phyloP scores from a whole-genome alignment of 768 basidiomycete genomes.

The Phaeolepiota aurea region DNA sequence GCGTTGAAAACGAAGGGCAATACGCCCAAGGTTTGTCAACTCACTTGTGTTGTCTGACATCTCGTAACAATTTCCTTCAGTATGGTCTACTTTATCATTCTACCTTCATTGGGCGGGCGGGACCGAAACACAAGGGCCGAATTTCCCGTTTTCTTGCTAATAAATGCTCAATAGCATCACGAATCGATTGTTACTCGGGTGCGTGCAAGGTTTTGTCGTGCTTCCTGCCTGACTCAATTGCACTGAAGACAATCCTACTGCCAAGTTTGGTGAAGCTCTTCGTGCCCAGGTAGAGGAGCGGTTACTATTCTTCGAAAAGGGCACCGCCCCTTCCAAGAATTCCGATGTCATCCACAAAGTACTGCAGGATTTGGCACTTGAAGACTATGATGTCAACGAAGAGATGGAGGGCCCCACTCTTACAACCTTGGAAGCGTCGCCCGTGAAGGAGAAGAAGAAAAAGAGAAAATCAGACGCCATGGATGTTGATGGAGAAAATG shows the following conservation, averaged over 20 bases:
- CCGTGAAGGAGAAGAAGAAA: constrained; percentile 48
- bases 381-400: constrained; percentile 52
- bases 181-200: constrained; percentile 95
- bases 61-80: constrained; percentile 27
- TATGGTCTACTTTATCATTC: constrained; percentile 98
- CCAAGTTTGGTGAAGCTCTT: constrained; percentile 93
- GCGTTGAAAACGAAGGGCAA: constrained; percentile 98
- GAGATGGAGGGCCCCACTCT: constrained; percentile 41
- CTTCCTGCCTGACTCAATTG: background rate
- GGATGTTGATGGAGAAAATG: constrained; percentile 48
- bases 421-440: constrained; percentile 48
- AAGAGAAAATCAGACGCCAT: constrained; percentile 63
- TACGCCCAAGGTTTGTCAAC: constrained; percentile 74
- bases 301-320: constrained; percentile 88
- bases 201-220: constrained; percentile 17
- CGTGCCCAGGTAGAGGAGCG: constrained; percentile 94
- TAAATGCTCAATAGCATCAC: constrained; percentile 94
- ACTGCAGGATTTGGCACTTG: constrained; percentile 65
- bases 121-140: constrained; percentile 90
- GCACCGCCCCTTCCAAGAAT: constrained; percentile 83
- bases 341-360: constrained; percentile 90
- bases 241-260: constrained; percentile 66
- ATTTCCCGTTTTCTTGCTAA: constrained; percentile 99
- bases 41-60: background rate
- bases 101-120: constrained; percentile 92